These are phyloP conservation scores for Phytophthora quininea DNA, from an alignment of 352 stramenopile genomes.

Conservation along the genomic window DNA sequence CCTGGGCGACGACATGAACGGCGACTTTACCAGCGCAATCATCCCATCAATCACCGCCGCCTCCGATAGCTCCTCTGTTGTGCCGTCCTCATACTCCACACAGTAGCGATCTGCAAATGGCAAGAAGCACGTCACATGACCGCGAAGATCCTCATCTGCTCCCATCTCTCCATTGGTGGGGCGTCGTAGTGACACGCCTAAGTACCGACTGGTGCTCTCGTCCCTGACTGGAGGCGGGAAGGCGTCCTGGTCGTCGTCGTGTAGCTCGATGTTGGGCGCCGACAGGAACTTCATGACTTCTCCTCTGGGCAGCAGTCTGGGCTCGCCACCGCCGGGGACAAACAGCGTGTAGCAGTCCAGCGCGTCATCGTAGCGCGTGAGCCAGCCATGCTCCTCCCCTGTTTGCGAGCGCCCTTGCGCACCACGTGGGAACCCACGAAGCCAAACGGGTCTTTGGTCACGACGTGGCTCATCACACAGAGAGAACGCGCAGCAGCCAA, in stretches of 20 bases:
- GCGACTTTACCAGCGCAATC: slow-evolving; percentile 48
- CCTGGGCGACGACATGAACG: slow-evolving; percentile 33
- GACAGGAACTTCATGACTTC: slow-evolving; percentile 74
- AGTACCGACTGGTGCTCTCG: slow-evolving; percentile 52
- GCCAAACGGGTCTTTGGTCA: slow-evolving; percentile 66
- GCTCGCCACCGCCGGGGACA: slow-evolving; percentile 43
- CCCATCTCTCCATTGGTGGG: slow-evolving; percentile 1
- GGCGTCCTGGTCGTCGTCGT: slow-evolving; percentile 47
- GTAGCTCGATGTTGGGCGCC: slow-evolving; percentile 57
- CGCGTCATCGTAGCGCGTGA: slow-evolving; percentile 70
- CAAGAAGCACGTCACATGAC: slow-evolving; percentile 58
- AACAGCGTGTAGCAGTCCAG: slow-evolving; percentile 77
- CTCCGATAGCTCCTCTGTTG: slow-evolving; percentile 53
- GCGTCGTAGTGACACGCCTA: slow-evolving; percentile 46
- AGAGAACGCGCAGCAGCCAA: too few relatives aligned
- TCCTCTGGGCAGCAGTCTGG: slow-evolving; percentile 41
- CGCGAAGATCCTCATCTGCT: slow-evolving; percentile 30
- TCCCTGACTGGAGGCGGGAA: slow-evolving; percentile 62
- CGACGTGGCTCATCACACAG: slow-evolving; percentile 37
- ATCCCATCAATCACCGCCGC: slow-evolving; percentile 66
- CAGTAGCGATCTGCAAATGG: slow-evolving; percentile 66
- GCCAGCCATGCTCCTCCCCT: slow-evolving; percentile 58
- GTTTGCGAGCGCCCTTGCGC: slow-evolving; percentile 26
- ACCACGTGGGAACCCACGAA: slow-evolving; percentile 71
- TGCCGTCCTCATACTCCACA: slow-evolving; percentile 60